Base-by-base conservation (phyloP, 352 stramenopile genomes). In the Aphanomyces stellatus region DNA sequence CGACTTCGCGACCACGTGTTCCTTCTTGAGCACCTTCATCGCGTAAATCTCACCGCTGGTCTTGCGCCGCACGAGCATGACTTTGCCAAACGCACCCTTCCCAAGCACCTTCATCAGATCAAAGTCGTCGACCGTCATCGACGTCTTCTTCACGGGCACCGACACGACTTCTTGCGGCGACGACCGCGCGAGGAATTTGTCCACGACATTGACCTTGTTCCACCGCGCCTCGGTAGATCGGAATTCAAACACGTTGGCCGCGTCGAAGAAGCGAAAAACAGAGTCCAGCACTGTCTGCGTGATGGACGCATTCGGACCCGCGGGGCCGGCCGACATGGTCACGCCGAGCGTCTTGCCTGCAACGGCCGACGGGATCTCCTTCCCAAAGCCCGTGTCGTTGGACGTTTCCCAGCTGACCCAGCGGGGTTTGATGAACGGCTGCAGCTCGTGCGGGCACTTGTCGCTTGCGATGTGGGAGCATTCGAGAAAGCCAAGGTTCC, bases 71-170 rank as follows among this genome's bases (percentile, higher is more conserved):
- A 95, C 88, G 30, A 95, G 68, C 79, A 96, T 91, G 13, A 98
- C 96, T 69, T 98, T 98, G 22, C 95, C 95, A 72, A 98, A 99
- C 1, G 93, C 93, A 30, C 97, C 97, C 71, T 97, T 96, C 4
- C 97, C 97, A 15, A 99, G 96, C 2, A 99, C 95, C 27, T 92
- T 95, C 25, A 99, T 78, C 2, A 99, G 73, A 65, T 99, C 88
- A 74, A 99, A 99, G 69, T 99, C 96, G 35, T 97, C 90, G 19
- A 98, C 88, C 2, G 72, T 81, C 48, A 96, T 69, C 2, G 75
- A 74, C 28, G 85, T 80, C 49, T 89, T 78, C 56, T 79, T 67
- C 31, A 42, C 43, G 5, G 27, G 27, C 22, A 56, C 28, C 11
- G 15, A 22, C 37, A 2, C 28, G n/a, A 15, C 30, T n/a, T n/a